These are phyloP conservation scores for Sporothrix dimorphospora DNA, from an alignment of 2,329 filamentous ascomycete genomes.

Conservation along the genomic window DNA sequence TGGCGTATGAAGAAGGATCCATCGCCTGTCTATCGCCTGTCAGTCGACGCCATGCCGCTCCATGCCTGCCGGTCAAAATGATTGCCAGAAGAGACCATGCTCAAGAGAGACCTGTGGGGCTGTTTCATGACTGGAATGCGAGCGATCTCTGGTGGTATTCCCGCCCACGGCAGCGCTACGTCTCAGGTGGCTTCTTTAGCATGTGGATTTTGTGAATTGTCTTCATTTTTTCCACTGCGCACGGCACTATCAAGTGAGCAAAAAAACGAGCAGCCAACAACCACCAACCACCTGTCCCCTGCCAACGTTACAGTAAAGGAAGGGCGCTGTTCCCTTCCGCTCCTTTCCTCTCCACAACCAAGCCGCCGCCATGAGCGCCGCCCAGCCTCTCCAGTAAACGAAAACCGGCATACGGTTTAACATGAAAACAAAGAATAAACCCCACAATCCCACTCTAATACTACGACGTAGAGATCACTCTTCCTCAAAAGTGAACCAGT, in stretches of 20 bases:
- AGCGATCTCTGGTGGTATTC: conserved; percentile 23
- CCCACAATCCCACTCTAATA: neutral
- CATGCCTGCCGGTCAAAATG: neutral
- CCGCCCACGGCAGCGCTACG: conserved; percentile 22
- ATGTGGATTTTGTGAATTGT: conserved; percentile 11
- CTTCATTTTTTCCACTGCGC: neutral
- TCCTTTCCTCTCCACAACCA: conserved; percentile 11
- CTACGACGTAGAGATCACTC: too few species aligned
- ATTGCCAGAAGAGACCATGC: neutral
- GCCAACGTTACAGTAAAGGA: conserved; percentile 10
- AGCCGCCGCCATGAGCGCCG: neutral
- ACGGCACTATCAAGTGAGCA: neutral
- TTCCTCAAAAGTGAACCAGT: neutral
- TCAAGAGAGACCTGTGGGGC: neutral
- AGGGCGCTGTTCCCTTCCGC: conserved; percentile 5
- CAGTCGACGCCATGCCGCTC: conserved; percentile 3
- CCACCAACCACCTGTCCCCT: neutral
- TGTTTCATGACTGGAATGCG: conserved; percentile 23
- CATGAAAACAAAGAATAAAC: neutral
- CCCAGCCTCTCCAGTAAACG: conserved; percentile 19
- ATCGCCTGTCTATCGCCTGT: neutral
- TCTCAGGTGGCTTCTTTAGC: conserved; percentile 22
- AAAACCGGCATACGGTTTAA: too few species aligned
- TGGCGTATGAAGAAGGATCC: neutral
- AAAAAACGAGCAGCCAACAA: neutral